Evolutionary conservation across 2,329 filamentous ascomycete species (phyloP).

Genomic region (Decorospora gaudefroyi): DNA sequence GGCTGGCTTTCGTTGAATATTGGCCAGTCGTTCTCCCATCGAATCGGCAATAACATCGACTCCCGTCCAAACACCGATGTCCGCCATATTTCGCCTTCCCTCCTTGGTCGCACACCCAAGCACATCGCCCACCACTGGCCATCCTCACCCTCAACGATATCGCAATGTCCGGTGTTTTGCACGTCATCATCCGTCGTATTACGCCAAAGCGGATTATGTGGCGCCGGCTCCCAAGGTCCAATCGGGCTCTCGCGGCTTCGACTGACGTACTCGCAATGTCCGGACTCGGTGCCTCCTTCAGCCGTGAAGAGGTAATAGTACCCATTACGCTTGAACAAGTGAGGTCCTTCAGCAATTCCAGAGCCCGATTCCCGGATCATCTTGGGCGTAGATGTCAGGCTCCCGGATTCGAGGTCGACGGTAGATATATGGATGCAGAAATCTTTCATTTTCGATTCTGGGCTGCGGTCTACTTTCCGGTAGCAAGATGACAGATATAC

Average conservation of each 20-base stretch:
- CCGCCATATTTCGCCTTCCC: slow-evolving; percentile 6
- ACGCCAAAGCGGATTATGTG: slow-evolving; percentile 46
- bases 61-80: slow-evolving; percentile 48
- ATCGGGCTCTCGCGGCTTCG: slow-evolving; percentile 52
- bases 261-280: slow-evolving; percentile 56
- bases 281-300: slow-evolving; percentile 45
- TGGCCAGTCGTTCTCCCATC: slow-evolving; percentile 59
- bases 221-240: slow-evolving; percentile 45
- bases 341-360: slow-evolving; percentile 43
- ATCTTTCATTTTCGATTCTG: slow-evolving; percentile 26
- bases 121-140: slow-evolving; percentile 45
- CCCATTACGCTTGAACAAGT: slow-evolving; percentile 36
- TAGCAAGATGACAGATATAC: slow-evolving; percentile 48
- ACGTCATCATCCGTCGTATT: slow-evolving; percentile 43
- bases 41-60: slow-evolving; percentile 56
- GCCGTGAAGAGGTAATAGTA: slow-evolving; percentile 37
- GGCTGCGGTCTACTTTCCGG: slow-evolving; percentile 19
- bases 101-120: slow-evolving; percentile 33
- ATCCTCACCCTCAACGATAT: slow-evolving; percentile 31
- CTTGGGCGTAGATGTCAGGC: slow-evolving; percentile 21
- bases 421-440: slow-evolving; percentile 39
- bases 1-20: slow-evolving; percentile 56
- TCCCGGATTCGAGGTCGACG: slow-evolving; percentile 41
- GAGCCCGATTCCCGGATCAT: slow-evolving; percentile 31
- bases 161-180: slow-evolving; percentile 35